phyloP scores from a whole-genome alignment of 2,329 filamentous ascomycete genomes.

The Cryphonectria carpinicola region DNA sequence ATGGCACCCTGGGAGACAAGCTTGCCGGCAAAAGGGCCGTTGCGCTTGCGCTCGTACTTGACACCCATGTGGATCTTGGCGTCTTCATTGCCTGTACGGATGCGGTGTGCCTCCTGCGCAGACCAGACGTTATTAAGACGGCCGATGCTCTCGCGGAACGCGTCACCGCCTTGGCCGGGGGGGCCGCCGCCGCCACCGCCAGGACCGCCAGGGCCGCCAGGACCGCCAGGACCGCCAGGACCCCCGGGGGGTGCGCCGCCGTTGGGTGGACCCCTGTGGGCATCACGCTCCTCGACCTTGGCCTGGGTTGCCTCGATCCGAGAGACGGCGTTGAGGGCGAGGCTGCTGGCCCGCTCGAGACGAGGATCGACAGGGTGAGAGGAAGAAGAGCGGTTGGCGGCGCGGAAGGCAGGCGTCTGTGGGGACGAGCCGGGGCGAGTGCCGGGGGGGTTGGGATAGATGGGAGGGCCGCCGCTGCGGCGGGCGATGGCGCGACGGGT shows the following conservation, averaged over 20 bases:
- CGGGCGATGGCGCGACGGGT: slow-evolving; percentile 50
- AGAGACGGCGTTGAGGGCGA: slow-evolving; percentile 57
- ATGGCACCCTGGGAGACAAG: slow-evolving; percentile 66
- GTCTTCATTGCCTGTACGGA: slow-evolving; percentile 50
- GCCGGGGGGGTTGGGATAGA: slow-evolving; percentile 35
- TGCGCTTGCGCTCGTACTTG: slow-evolving; percentile 66
- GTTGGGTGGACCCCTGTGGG: slow-evolving; percentile 33
- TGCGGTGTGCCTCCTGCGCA: slow-evolving; percentile 53
- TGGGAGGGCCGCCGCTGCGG: slow-evolving; percentile 36
- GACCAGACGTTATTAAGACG: slow-evolving; percentile 61
- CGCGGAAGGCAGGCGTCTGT: slow-evolving; percentile 41
- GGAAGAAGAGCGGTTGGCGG: slow-evolving; percentile 39
- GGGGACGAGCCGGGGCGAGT: slow-evolving; percentile 40
- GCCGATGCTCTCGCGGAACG: slow-evolving; percentile 55
- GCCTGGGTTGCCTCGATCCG: slow-evolving; percentile 55
- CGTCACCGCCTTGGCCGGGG: slow-evolving; percentile 3
- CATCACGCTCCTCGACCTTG: slow-evolving; percentile 54
- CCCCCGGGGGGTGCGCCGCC: no score
- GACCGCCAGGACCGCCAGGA: no score
- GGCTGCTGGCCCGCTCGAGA: slow-evolving; percentile 52
- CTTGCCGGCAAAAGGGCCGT: slow-evolving; percentile 64
- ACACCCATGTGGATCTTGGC: slow-evolving; percentile 62
- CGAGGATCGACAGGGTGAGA: slow-evolving; percentile 35
- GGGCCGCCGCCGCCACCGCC: neutral
- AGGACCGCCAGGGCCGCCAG: no score